Percentiles rank a stretch among this genome's conserved stretches.
phyloP scores from a whole-genome alignment of 257 asterid species.

The Solanum tacnaense region DNA sequence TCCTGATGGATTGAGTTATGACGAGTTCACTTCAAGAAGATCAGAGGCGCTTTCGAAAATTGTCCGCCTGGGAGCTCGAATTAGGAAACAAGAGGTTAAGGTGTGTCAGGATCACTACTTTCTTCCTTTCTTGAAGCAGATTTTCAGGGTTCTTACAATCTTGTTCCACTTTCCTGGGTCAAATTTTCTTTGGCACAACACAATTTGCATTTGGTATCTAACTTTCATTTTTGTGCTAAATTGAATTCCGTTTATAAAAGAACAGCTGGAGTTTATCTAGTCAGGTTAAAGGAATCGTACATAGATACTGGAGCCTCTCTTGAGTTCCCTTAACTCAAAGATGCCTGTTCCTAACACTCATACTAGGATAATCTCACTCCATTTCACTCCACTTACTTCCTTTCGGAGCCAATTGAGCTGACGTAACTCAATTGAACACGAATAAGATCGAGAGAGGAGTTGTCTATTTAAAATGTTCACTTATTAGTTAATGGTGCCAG shows the following conservation, averaged over 20 bases:
- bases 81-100: slow-evolving; percentile 47
- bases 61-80: slow-evolving; percentile 66
- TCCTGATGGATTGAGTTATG: slow-evolving; percentile 87
- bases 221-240: not conserved
- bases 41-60: slow-evolving; percentile 74
- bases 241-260: not conserved
- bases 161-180: not conserved
- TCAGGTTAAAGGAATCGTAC: not conserved
- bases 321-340: not conserved
- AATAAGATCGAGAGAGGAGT: not conserved
- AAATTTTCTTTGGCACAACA: not conserved
- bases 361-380: not conserved
- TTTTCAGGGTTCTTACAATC: not conserved
- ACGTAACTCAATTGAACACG: not conserved
- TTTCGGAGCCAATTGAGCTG: not conserved
- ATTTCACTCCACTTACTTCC: not conserved
- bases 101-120: slow-evolving; percentile 8
- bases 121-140: not conserved
- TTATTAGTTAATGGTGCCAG: not conserved
- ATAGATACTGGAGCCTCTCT: not conserved
- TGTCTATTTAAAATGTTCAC: not conserved
- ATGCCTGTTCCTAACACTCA: not conserved
- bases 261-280: not conserved
- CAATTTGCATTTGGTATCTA: not conserved
- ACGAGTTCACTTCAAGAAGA: slow-evolving; percentile 70